Evolutionary conservation across 257 asterid genomes (phyloP), one percentile per base, ranked within the genome.

Genomic region (Schizonepeta tenuifolia): DNA sequence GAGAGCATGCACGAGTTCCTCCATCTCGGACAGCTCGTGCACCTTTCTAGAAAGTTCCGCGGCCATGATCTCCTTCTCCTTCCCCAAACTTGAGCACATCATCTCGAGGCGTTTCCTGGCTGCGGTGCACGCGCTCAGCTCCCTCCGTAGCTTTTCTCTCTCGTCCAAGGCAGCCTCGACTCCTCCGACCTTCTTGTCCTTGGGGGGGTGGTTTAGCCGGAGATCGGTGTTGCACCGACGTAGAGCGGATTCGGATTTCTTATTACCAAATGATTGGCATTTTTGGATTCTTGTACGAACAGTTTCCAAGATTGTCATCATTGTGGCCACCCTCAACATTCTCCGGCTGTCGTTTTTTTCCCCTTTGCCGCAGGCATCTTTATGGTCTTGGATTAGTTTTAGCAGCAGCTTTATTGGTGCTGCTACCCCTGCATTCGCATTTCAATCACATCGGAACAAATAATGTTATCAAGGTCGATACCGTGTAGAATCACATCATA

Each of bases 241-340:
- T n/a, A 80, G 67, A 0, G 79, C 77, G 2, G 78, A 49, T 33
- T 65, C 76, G 9, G 78, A 4, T 22, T 11, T 79, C n/a, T 50
- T 88, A 28, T 75, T 76, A 9, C 93, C 89, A 70, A 86, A 89
- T 8, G 92, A 80, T 75, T 89, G 93, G 36, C 90, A 85, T 62
- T 84, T 88, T 14, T 89, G 88, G 13, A 92, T 85, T 38, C 94
- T 71, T 13, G 81, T 71, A 72, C 87, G 71, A 0, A 88, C 86
- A 33, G 84, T 86, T 38, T 88, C 97, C 8, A 92, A 83, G 65
- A 89, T 92, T 3, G 97, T 84, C 85, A 92, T 81, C 93, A 92
- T 92, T 24, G 92, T 87, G 17, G 94, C 96, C 74, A 92, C 97
- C 85, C 97, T 85, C 64, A 92, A 84, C 92, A 85, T 89, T 71